These are phyloP conservation scores for Penstemon davidsonii DNA, from an alignment of 257 asterid species.

Conservation along the genomic window DNA sequence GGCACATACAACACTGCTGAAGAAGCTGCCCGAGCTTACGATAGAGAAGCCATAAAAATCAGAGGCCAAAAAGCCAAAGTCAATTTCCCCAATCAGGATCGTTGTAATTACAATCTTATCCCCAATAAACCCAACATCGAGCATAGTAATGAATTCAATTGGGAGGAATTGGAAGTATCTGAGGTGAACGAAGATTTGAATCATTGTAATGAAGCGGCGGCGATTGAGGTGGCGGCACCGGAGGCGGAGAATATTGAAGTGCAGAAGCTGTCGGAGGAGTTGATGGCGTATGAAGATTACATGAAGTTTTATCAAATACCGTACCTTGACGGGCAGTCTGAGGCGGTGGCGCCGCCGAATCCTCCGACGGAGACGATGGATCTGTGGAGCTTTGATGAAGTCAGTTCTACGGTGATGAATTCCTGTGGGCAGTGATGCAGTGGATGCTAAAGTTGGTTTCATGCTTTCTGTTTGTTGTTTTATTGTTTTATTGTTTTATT, in stretches of 20 bases:
- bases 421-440: too few relatives aligned
- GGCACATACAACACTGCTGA: constrained; percentile 88
- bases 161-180: constrained; percentile 16
- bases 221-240: background rate
- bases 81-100: constrained; percentile 69
- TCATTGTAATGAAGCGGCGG: constrained; percentile 11
- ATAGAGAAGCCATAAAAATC: constrained; percentile 77
- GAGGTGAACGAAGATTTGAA: constrained; percentile 7
- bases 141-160: constrained; percentile 1
- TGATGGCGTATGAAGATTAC: constrained; percentile 72
- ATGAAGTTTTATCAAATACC: constrained; percentile 89
- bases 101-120: background rate
- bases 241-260: constrained; percentile 33
- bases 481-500: background rate
- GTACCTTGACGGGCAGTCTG: constrained; percentile 73
- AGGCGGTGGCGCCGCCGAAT: constrained; percentile 29
- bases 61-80: constrained; percentile 82
- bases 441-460: too few relatives aligned
- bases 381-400: constrained; percentile 81
- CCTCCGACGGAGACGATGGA: constrained; percentile 51
- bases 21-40: constrained; percentile 93
- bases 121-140: constrained; percentile 3
- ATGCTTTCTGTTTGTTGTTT: background rate
- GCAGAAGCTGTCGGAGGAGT: constrained; percentile 70
- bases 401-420: background rate